phyloP scores from a whole-genome alignment of 2,329 filamentous ascomycete species.

The Ophiostoma ips region DNA sequence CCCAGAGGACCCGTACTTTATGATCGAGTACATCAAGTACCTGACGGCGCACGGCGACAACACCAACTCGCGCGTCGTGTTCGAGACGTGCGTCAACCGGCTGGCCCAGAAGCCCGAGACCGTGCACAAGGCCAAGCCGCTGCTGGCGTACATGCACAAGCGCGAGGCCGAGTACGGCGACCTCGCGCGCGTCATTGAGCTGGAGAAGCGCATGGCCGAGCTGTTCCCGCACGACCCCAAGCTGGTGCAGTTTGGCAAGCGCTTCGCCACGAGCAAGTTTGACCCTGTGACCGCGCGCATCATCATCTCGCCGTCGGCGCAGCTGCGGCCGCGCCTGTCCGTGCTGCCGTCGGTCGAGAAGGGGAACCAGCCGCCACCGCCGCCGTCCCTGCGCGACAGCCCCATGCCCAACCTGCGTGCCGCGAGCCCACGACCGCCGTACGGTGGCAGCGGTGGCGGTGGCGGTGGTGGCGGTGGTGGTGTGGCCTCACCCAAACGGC shows the following conservation, averaged over 20 bases:
- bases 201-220: constrained; percentile 86
- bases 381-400: constrained; percentile 30
- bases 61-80: constrained; percentile 84
- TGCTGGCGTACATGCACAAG: constrained; percentile 87
- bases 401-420: constrained; percentile 21
- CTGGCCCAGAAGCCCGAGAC: constrained; percentile 65
- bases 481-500: constrained; percentile 44
- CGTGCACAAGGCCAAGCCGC: constrained; percentile 60
- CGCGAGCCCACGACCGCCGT: constrained; percentile 2
- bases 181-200: constrained; percentile 73
- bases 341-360: constrained; percentile 36
- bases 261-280: constrained; percentile 61
- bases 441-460: background rate
- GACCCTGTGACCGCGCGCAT: constrained; percentile 71
- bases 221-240: constrained; percentile 82
- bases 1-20: constrained; percentile 83
- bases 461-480: constrained; percentile 19
- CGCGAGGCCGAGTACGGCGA: constrained; percentile 94
- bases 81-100: constrained; percentile 82
- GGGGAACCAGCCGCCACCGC: constrained; percentile 7
- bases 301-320: constrained; percentile 67
- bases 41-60: constrained; percentile 84
- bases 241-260: constrained; percentile 59
- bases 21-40: constrained; percentile 92
- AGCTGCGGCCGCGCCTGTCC: constrained; percentile 50